Conservation (phyloP, 2,329 filamentous ascomycete genomes). For the Gnomoniopsis smithogilvyi region DNA sequence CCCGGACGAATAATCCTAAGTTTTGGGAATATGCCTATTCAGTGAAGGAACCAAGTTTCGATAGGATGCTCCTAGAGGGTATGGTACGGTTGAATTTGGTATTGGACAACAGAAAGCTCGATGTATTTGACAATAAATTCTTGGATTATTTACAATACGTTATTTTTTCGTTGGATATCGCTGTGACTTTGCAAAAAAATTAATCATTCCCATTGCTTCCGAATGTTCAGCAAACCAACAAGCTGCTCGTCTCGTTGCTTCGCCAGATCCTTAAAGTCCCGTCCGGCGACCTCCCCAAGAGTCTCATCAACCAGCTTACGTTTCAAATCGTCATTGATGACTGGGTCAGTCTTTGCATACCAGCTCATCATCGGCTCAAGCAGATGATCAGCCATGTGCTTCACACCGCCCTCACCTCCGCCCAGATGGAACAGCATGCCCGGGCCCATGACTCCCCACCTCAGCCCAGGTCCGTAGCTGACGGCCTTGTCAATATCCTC, state of each 20-base stretch:
- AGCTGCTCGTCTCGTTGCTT: slow-evolving; percentile 21
- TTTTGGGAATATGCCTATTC: too few relatives aligned
- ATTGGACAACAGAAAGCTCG: too few relatives aligned
- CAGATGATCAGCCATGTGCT: slow-evolving; percentile 21
- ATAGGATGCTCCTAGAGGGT: too few relatives aligned
- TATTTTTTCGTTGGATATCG: background rate
- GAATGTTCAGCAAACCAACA: slow-evolving; percentile 18
- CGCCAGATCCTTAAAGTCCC: slow-evolving; percentile 17
- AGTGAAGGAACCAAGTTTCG: too few relatives aligned
- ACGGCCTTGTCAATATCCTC: slow-evolving; percentile 20
- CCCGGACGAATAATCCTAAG: too few relatives aligned
- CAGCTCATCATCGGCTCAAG: slow-evolving; percentile 21
- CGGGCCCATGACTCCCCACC: slow-evolving; percentile 22
- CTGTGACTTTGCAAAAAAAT: background rate
- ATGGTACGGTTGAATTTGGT: too few relatives aligned
- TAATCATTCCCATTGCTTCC: slow-evolving; percentile 19
- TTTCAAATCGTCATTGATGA: slow-evolving; percentile 20
- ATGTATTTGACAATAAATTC: too few relatives aligned
- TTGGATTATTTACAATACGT: background rate
- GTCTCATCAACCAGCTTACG: slow-evolving; percentile 21
- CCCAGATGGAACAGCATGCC: slow-evolving; percentile 21
- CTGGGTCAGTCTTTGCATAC: slow-evolving; percentile 21
- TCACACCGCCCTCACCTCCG: slow-evolving; percentile 19
- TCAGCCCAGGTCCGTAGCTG: slow-evolving; percentile 19
- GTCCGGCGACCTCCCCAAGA: slow-evolving; percentile 11